Conservation (phyloP, 2,329 filamentous ascomycete species). For the Shiraia sp. region DNA sequence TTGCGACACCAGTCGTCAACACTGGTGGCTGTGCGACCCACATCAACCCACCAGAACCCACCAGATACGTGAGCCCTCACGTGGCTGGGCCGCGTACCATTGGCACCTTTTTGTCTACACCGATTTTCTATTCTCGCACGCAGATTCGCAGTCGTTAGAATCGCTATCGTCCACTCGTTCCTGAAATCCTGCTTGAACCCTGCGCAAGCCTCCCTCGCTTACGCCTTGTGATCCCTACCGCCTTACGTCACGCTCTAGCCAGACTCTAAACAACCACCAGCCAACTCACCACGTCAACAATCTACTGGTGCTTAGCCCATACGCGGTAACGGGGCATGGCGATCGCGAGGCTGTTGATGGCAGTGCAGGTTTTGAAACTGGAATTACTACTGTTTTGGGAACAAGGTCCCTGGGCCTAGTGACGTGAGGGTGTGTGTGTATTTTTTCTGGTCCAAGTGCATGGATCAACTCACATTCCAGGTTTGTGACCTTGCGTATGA, state of each 20-base stretch:
- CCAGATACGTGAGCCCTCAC: too few species aligned
- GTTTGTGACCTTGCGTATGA: constrained; percentile 4
- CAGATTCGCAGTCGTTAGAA: background rate
- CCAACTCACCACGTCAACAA: constrained; percentile 28
- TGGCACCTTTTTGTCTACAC: too few species aligned
- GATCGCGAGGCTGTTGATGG: constrained; percentile 25
- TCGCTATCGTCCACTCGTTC: constrained; percentile 6
- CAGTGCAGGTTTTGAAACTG: constrained; percentile 14
- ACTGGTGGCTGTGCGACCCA: too few species aligned
- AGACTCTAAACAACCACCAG: constrained; percentile 13
- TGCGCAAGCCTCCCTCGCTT: constrained; percentile 20
- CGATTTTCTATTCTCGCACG: constrained; percentile 7
- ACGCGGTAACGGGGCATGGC: constrained; percentile 3
- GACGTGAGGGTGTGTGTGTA: constrained; percentile 35
- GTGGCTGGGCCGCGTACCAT: too few species aligned
- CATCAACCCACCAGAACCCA: too few species aligned
- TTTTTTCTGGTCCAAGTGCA: too few species aligned
- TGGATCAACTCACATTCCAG: constrained; percentile 5
- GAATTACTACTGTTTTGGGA: constrained; percentile 15
- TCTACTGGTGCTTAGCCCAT: constrained; percentile 9
- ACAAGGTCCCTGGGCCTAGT: constrained; percentile 22
- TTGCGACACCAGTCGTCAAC: too few species aligned
- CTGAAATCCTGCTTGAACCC: constrained; percentile 14
- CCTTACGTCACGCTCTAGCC: constrained; percentile 18
- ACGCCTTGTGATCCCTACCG: constrained; percentile 2